Evolutionary conservation across 2,329 filamentous ascomycete species (phyloP).

Genomic region (Tolypocladium tundrense): DNA sequence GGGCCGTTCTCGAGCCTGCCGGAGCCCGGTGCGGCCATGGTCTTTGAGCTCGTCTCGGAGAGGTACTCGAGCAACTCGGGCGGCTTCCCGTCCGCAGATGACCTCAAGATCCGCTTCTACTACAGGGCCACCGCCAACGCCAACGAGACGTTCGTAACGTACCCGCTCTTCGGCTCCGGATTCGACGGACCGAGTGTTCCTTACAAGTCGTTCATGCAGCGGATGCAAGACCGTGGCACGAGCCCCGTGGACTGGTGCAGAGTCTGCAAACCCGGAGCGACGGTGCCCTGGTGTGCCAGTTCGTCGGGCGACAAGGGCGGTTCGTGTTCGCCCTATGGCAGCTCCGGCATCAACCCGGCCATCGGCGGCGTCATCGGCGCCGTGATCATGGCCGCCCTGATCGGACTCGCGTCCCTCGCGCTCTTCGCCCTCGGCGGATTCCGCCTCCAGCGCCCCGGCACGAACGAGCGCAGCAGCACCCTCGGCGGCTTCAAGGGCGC

Average conservation of each 20-base stretch:
- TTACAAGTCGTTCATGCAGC: slow-evolving; percentile 26
- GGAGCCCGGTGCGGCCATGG: slow-evolving; percentile 63
- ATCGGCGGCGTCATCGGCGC: slow-evolving; percentile 39
- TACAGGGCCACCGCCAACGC: slow-evolving; percentile 39
- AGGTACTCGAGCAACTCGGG: slow-evolving; percentile 4
- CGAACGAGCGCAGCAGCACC: slow-evolving; percentile 6
- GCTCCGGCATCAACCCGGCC: slow-evolving; percentile 19
- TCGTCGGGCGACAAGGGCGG: background rate
- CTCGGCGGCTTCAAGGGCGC: slow-evolving; percentile 32
- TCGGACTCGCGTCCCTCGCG: slow-evolving; percentile 20
- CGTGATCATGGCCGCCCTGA: slow-evolving; percentile 23
- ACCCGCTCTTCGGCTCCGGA: slow-evolving; percentile 30
- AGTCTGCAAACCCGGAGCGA: slow-evolving; percentile 22
- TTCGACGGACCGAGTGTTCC: slow-evolving; percentile 21
- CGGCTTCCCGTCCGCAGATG: slow-evolving; percentile 16
- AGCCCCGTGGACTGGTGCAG: slow-evolving; percentile 31
- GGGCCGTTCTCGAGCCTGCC: slow-evolving; percentile 32
- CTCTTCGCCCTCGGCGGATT: slow-evolving; percentile 23
- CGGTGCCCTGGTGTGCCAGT: slow-evolving; percentile 26
- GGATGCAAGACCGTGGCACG: slow-evolving; percentile 25
- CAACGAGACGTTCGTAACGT: slow-evolving; percentile 21
- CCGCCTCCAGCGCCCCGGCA: slow-evolving; percentile 14
- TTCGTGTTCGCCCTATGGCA: no score
- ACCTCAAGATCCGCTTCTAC: slow-evolving; percentile 44
- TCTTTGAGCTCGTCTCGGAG: slow-evolving; percentile 52